phyloP scores from a whole-genome alignment of 2,329 filamentous ascomycete species.

The Aspergillus costaricaensis region DNA sequence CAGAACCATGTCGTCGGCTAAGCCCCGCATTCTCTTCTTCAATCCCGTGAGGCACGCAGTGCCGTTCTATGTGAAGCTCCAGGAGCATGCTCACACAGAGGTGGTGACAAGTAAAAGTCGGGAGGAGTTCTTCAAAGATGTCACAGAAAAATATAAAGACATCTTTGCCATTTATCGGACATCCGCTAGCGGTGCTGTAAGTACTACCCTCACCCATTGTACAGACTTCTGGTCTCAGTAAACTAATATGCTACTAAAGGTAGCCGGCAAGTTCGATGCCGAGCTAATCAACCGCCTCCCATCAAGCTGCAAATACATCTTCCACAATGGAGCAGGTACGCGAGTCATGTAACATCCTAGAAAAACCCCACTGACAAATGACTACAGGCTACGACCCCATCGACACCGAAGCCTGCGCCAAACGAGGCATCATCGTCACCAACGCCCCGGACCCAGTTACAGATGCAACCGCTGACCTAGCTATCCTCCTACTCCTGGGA shows the following conservation, averaged over 20 bases:
- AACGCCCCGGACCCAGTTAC: slow-evolving; percentile 73
- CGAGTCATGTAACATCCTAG: not conserved
- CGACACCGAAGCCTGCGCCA: slow-evolving; percentile 66
- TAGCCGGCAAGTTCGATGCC: slow-evolving; percentile 5
- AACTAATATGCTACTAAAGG: not conserved
- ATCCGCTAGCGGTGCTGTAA: slow-evolving; percentile 4
- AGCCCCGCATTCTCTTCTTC: slow-evolving; percentile 1
- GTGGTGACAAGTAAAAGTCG: not conserved
- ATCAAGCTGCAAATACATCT: slow-evolving; percentile 9
- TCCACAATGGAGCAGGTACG: slow-evolving; percentile 59
- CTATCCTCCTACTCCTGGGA: slow-evolving; percentile 72
- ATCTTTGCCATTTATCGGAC: slow-evolving; percentile 4
- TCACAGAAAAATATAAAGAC: not conserved
- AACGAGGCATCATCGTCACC: slow-evolving; percentile 55
- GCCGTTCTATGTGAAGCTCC: not conserved
- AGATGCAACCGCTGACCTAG: slow-evolving; percentile 73
- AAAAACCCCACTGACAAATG: too few species aligned
- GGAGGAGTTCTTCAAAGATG: not conserved
- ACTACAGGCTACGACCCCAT: slow-evolving; percentile 68
- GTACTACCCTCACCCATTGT: not conserved
- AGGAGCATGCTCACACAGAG: not conserved
- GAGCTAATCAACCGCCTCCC: slow-evolving; percentile 1
- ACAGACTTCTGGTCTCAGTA: not conserved
- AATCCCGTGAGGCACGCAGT: slow-evolving; percentile 10
- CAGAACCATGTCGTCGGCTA: not conserved